Percentiles rank a stretch among this genome's conserved stretches.
These are phyloP conservation scores for Aaosphaeria pasadenensis DNA, from an alignment of 2,329 filamentous ascomycete genomes.

Conservation along the genomic window DNA sequence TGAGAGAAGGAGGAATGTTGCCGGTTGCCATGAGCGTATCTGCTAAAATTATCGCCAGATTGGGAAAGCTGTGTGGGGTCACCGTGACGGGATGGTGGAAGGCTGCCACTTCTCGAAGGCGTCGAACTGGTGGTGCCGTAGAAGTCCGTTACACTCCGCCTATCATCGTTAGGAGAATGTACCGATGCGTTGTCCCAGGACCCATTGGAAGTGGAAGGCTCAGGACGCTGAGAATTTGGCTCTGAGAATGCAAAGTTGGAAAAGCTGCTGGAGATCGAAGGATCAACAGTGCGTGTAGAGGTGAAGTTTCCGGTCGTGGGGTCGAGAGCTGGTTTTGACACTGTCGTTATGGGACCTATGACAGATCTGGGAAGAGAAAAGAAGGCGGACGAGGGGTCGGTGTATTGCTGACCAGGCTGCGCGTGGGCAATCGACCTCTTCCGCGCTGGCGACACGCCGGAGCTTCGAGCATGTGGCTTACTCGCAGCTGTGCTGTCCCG, in stretches of 20 bases:
- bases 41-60: conserved; percentile 22
- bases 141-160: conserved; percentile 43
- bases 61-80: conserved; percentile 37
- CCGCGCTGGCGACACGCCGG: conserved; percentile 36
- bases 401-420: conserved; percentile 30
- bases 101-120: conserved; percentile 53
- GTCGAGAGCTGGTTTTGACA: conserved; percentile 29
- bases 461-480: conserved; percentile 31
- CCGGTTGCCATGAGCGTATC: conserved; percentile 34
- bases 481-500: conserved; percentile 41
- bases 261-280: conserved; percentile 24
- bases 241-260: conserved; percentile 31
- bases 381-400: conserved; percentile 23
- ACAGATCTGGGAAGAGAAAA: conserved; percentile 22
- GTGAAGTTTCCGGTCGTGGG: conserved; percentile 31
- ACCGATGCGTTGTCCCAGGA: conserved; percentile 36
- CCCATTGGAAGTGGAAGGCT: conserved; percentile 21
- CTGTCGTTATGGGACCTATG: conserved; percentile 21
- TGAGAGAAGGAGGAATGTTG: conserved; percentile 51
- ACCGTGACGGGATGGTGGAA: conserved; percentile 56
- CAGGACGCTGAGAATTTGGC: conserved; percentile 21
- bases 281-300: conserved; percentile 24
- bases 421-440: conserved; percentile 37
- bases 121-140: conserved; percentile 44
- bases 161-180: conserved; percentile 43